phyloP scores from a whole-genome alignment of 108 stramenopile genomes.

The Skeletonema costatum region DNA sequence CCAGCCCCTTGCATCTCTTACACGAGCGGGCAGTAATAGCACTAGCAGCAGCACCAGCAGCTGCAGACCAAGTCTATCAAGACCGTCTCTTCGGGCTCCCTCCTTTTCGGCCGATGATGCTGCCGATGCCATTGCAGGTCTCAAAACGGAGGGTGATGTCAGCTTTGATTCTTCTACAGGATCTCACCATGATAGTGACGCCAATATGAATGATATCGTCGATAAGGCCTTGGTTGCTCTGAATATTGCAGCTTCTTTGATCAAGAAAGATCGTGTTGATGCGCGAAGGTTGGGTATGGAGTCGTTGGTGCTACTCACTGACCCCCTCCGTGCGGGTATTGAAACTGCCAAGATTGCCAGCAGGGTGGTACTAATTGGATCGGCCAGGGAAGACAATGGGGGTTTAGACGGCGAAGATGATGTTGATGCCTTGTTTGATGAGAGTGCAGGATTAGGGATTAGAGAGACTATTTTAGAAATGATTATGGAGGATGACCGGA shows the following conservation, averaged over 20 bases:
- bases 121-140: conserved; percentile 31
- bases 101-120: conserved; percentile 31
- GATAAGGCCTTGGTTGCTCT: conserved; percentile 73
- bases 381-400: conserved; percentile 47
- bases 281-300: conserved; percentile 81
- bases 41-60: background rate
- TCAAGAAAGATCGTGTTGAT: conserved; percentile 90
- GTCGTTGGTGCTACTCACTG: conserved; percentile 77
- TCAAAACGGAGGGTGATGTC: conserved; percentile 47
- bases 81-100: conserved; percentile 13
- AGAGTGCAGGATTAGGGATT: conserved; percentile 79
- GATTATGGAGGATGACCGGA: conserved; percentile 72
- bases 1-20: conserved; percentile 39
- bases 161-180: conserved; percentile 51
- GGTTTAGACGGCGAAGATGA: conserved; percentile 53
- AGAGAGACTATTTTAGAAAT: conserved; percentile 77
- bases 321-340: conserved; percentile 74
- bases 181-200: conserved; percentile 16
- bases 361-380: conserved; percentile 75
- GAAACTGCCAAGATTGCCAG: conserved; percentile 83
- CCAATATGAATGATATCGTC: conserved; percentile 64
- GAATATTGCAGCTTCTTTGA: conserved; percentile 78
- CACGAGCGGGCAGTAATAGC: background rate
- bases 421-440: conserved; percentile 62
- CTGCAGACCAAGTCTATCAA: conserved; percentile 24